Evolutionary conservation across 495 filamentous ascomycete genomes (phyloP), one percentile per base, ranked within the genome.

Genomic region (Glonium stellatum): DNA sequence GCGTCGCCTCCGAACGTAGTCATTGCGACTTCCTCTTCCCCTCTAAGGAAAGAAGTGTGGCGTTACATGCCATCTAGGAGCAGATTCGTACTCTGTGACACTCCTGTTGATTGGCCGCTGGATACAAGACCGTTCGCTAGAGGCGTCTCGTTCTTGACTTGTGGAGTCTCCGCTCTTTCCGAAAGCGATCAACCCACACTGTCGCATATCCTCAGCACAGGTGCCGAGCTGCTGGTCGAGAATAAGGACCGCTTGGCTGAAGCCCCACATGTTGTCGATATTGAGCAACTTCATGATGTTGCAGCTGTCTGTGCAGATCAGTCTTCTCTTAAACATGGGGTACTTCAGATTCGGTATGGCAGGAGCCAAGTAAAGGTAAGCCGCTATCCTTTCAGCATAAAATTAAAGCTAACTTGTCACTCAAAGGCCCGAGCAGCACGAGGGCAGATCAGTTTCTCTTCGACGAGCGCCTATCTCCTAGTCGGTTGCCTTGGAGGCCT

Each of bases 401-500:
- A n/a, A n/a, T n/a, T n/a, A n/a, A n/a, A n/a, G n/a, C n/a, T n/a
- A n/a, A n/a, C n/a, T n/a, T n/a, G n/a, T n/a, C n/a, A n/a, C n/a
- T n/a, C 18, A 22, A 9, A 48, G 46, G 8, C 21, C 21, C 46
- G 19, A 19, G 10, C 46, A 5, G 6, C 46, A 6, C 5, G 12
- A n/a, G 18, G 21, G 8, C 10, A 48, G 21, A 9, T 48, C 18
- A 9, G 46, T 6, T 51, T 65, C 41, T 46, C 47, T 51, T 21
- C 58, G 37, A 42, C 55, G 9, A 52, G 50, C 46, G 25, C 36
- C 42, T 65, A 65, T 52, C 37, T 65, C 60, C 23, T 65, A 31
- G 36, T 56, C 37, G 62, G 62, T 27, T 59, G 57, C n/a, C 36
- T 65, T 15, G 62, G 62, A 35, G 62, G 62, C 19, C 58, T 65